Evolutionary conservation across 2,329 filamentous ascomycete genomes (phyloP), one percentile per base, ranked within the genome.

Genomic region (Trichoderma sp.): DNA sequence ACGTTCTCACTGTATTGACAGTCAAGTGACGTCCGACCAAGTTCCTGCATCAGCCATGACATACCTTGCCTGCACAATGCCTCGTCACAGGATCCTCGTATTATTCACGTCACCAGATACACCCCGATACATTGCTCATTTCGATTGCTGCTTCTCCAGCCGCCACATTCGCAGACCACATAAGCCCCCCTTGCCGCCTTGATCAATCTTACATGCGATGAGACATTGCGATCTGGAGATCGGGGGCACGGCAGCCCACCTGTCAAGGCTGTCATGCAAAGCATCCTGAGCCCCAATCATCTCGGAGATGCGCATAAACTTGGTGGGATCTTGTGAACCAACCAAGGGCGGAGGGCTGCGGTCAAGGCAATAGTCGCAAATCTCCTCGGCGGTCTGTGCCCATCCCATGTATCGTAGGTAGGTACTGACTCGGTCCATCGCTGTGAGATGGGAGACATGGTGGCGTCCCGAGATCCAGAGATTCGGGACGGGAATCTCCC

Each of bases 221-320:
- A 51, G 30, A 57, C 52, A 43, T n/a, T 10, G 10, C 30, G 26
- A 56, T 50, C 48, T 65, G 28, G 3, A 44, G 51, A 65, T 65
- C 55, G 50, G 34, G 4, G 7, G 10, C 34, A 39, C 26, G 50
- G 14, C 17, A n/a, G 7, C 19, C 48, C 15, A 52, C 57, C 57
- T 61, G 64, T 61, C 58, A 59, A 57, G 54, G 39, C 15, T 60
- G 55, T 26, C 39, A 59, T 58, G 21, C 39, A 21, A 47, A 19
- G 21, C 28, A 58, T 47, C 63, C 6, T n/a, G 41, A 14, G 43
- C 34, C 34, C 34, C 48, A 47, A 52, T 24, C 26, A 47, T 41
- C 41, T 54, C 39, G 56, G 54, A 41, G 34, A 28, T 39, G 14
- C 19, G 19, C 41, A n/a, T 26, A 26, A 14, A 39, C 7, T 39